phyloP scores from a whole-genome alignment of 2,329 filamentous ascomycete genomes.

The Chalaropsis thielavioides region DNA sequence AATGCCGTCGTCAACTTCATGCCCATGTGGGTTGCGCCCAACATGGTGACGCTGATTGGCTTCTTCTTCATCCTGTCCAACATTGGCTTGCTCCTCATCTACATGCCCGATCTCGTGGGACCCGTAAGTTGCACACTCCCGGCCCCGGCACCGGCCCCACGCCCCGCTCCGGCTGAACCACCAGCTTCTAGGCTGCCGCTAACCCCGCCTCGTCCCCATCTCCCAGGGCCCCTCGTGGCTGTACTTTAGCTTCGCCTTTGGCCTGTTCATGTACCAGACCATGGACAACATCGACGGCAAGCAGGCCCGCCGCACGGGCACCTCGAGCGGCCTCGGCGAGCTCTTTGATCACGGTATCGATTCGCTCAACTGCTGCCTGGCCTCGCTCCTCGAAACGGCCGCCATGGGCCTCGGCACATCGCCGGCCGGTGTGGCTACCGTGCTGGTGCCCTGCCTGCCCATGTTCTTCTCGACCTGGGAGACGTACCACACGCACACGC shows the following conservation, averaged over 20 bases:
- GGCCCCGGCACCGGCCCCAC: background rate
- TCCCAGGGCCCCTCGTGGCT: conserved; percentile 70
- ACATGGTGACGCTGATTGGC: conserved; percentile 90
- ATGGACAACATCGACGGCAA: conserved; percentile 99
- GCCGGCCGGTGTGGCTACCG: conserved; percentile 76
- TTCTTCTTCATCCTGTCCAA: conserved; percentile 91
- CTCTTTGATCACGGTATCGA: conserved; percentile 98
- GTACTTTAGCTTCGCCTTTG: conserved; percentile 89
- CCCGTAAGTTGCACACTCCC: conserved; percentile 45
- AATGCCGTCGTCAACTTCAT: conserved; percentile 86
- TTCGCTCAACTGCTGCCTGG: conserved; percentile 91
- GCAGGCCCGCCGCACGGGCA: conserved; percentile 86
- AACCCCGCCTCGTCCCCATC: conserved; percentile 4
- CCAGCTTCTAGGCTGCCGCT: conserved; percentile 11
- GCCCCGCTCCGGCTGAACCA: no score
- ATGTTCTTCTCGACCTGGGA: conserved; percentile 99
- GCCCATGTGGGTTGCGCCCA: conserved; percentile 91
- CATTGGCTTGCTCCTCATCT: conserved; percentile 56
- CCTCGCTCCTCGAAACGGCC: conserved; percentile 76
- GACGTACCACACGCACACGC: conserved; percentile 94
- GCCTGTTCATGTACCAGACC: conserved; percentile 96
- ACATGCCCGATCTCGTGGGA: conserved; percentile 79
- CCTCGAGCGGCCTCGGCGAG: conserved; percentile 86
- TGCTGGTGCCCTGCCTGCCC: conserved; percentile 75
- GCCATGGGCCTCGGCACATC: conserved; percentile 84